phyloP scores from a whole-genome alignment of 441 rosid genomes.

The Rhodomyrtus psidioides region DNA sequence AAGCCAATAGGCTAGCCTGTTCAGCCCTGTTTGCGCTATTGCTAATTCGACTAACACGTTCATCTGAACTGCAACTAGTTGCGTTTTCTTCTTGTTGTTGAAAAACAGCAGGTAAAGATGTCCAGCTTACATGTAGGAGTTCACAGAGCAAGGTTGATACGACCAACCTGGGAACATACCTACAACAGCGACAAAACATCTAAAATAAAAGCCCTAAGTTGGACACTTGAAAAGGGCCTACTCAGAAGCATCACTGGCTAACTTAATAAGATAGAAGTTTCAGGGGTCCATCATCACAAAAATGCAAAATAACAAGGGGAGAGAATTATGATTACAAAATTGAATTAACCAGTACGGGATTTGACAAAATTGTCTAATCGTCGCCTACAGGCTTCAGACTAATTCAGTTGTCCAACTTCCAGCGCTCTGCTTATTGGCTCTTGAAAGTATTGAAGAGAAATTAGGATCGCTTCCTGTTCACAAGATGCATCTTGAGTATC shows the following conservation, averaged over 20 bases:
- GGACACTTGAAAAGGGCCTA: neutral
- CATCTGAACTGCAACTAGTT: neutral
- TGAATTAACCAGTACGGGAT: neutral
- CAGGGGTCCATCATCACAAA: neutral
- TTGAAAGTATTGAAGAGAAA: slow-evolving; percentile 92
- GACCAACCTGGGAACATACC: neutral
- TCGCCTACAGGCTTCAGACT: neutral
- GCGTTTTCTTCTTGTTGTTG: neutral
- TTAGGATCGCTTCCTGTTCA: slow-evolving; percentile 82
- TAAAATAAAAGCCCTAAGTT: neutral
- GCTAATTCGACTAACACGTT: neutral
- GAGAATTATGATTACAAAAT: neutral
- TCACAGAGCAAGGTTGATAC: neutral
- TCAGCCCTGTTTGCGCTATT: neutral
- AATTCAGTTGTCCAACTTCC: slow-evolving; percentile 13
- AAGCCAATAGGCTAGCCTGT: neutral
- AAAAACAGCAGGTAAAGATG: neutral
- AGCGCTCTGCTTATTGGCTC: slow-evolving; percentile 70
- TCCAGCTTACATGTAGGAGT: neutral
- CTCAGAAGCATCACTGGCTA: neutral
- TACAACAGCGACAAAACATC: neutral
- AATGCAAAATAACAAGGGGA: neutral
- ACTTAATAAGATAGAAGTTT: neutral
- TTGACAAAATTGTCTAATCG: neutral
- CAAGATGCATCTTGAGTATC: neutral